Percentiles rank a stretch among this genome's conserved stretches.
phyloP scores from a whole-genome alignment of 1,139 yeast genomes.

The Pneumocystis oryctolagi region DNA sequence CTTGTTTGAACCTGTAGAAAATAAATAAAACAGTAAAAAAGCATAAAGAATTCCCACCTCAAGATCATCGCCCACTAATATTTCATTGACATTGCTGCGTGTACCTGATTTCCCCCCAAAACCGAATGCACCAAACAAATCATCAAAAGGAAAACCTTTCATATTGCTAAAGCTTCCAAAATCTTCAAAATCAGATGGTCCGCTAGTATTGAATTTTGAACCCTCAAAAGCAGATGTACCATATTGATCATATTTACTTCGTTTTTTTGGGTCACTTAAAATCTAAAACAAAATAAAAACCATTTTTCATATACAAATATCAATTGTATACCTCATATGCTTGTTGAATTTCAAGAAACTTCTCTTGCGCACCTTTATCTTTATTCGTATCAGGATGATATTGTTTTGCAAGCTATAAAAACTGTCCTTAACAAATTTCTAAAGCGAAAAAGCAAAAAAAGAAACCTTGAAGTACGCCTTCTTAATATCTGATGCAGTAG shows the following conservation, averaged over 20 bases:
- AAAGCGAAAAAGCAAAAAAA: neutral
- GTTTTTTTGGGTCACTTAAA: slow-evolving; percentile 70
- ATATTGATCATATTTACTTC: slow-evolving; percentile 79
- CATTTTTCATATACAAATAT: neutral
- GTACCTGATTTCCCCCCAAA: slow-evolving; percentile 29
- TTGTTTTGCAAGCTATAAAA: slow-evolving; percentile 62
- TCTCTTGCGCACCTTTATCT: slow-evolving; percentile 71
- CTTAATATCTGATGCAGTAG: slow-evolving; percentile 73
- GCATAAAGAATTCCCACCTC: slow-evolving; percentile 29
- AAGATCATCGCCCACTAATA: slow-evolving; percentile 70
- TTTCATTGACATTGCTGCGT: slow-evolving; percentile 22
- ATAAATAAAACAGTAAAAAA: neutral
- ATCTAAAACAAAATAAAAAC: slow-evolving; percentile 24
- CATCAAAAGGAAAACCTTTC: slow-evolving; percentile 52
- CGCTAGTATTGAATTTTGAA: slow-evolving; percentile 34
- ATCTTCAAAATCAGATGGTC: slow-evolving; percentile 25
- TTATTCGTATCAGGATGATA: slow-evolving; percentile 95
- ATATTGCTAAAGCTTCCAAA: slow-evolving; percentile 16
- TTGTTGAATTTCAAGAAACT: slow-evolving; percentile 83
- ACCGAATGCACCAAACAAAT: slow-evolving; percentile 68
- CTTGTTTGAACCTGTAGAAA: slow-evolving; percentile 38
- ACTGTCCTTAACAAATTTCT: neutral
- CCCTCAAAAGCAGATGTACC: slow-evolving; percentile 77
- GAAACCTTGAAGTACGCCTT: slow-evolving; percentile 55
- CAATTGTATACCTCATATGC: slow-evolving; percentile 47